Evolutionary conservation across 176 grass and related monocot genomes (phyloP).

Genomic region (Oryza glumipatula): DNA sequence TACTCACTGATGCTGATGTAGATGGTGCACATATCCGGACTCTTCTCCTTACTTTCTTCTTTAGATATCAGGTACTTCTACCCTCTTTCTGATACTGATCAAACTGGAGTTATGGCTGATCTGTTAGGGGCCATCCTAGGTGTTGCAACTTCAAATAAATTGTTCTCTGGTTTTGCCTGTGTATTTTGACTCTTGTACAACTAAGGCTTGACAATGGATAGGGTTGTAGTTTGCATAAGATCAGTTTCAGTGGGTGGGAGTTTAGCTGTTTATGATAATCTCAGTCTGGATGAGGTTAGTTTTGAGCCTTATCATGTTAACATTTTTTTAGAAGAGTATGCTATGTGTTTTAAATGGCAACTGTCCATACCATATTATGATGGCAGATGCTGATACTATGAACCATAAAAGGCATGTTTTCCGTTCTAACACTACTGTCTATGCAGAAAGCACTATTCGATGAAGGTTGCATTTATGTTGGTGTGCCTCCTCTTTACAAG

Average conservation of each 20-base stretch:
- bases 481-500: constrained; percentile 98
- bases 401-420: constrained; percentile 32
- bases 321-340: constrained; percentile 7
- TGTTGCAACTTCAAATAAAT: constrained; percentile 6
- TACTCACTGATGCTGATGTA: constrained; percentile 97
- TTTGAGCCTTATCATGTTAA: neutral
- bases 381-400: neutral
- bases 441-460: constrained; percentile 92
- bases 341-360: neutral
- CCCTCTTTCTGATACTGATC: neutral
- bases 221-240: constrained; percentile 8
- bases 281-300: neutral
- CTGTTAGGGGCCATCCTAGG: neutral
- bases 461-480: constrained; percentile 97
- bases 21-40: constrained; percentile 97
- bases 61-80: constrained; percentile 90
- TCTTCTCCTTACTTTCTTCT: constrained; percentile 98
- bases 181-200: constrained; percentile 11
- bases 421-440: constrained; percentile 28
- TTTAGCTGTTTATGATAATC: constrained; percentile 21
- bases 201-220: neutral
- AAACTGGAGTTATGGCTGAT: constrained; percentile 16
- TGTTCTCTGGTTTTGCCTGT: neutral
- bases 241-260: constrained; percentile 14
- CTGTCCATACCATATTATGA: constrained; percentile 16